Base-by-base conservation (phyloP, 305 asterid genomes). In the Ruellia speciosa region DNA sequence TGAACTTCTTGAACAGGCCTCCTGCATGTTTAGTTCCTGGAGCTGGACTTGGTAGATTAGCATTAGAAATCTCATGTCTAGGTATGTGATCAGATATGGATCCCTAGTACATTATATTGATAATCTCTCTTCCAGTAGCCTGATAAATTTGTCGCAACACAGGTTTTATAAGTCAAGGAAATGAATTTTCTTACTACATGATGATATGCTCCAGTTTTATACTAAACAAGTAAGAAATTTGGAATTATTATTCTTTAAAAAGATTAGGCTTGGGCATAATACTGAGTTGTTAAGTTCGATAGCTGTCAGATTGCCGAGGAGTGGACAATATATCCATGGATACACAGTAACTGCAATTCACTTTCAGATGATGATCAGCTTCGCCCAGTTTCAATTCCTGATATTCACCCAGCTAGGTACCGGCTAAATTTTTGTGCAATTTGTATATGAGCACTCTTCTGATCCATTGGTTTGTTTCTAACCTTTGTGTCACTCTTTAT, bases 151-250 rank as follows among this genome's bases (percentile, higher is more conserved):
- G 40, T 54, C 52, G 9, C 59, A 55, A 62, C 41, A 12, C 94
- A 90, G 98, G 96, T 71, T 87, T 90, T 69, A 66, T 83, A 53
- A 77, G 95, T 81, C 98, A 90, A 72, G 98, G 98, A 70, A 90
- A 90, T 72, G 98, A 90, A 66, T 90, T 90, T 71, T 90, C 98
- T 16, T 90, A 90, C 82, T 90, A 90, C 81, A 90, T 87, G 98
- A 90, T 90, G 98, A 90, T 90, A 70, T 90, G 98, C 83, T 90
- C 98, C 68, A 84, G 94, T 77, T 90, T 90, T 82, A 85, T 90
- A 60, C 83, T 90, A 72, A 90, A 90, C 75, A 67, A 76, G 98
- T 90, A 77, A 77, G 95, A 33, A 56, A 60, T 58, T 46, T 59
- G 43, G 41, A 18, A 43, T 40, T 58, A 66, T 51, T 62, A 19